Evolutionary conservation across 1,284 basidiomycete genomes (phyloP).

Genomic region (Sanguinoderma infundibulare): DNA sequence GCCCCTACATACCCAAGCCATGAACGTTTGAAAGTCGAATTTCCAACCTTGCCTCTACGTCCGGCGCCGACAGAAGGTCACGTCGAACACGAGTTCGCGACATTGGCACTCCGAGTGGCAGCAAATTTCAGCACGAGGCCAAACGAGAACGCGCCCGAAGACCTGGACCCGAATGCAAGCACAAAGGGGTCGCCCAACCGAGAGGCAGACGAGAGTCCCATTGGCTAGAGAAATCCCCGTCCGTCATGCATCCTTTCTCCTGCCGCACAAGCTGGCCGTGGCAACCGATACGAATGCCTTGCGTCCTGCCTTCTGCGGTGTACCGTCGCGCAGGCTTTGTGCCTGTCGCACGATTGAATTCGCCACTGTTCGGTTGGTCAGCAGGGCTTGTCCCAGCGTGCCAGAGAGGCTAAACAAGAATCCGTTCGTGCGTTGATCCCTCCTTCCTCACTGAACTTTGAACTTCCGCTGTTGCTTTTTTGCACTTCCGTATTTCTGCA

Average conservation of each 20-base stretch:
- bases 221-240: neutral
- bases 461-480: neutral
- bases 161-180: neutral
- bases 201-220: neutral
- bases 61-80: neutral
- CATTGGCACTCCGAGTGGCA: neutral
- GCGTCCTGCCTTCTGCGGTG: neutral
- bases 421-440: neutral
- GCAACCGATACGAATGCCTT: neutral
- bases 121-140: neutral
- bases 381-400: neutral
- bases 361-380: too few relatives aligned
- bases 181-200: neutral
- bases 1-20: neutral
- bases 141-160: neutral
- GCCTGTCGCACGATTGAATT: too few relatives aligned
- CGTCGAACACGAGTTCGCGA: neutral
- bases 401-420: neutral
- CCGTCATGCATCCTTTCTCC: neutral
- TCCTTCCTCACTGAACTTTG: too few relatives aligned
- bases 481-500: neutral
- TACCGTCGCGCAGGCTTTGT: neutral
- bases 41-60: neutral
- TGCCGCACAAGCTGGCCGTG: neutral
- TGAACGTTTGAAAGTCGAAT: neutral